Conservation (phyloP, 345 rosid species). For the Lagerstroemia speciosa region DNA sequence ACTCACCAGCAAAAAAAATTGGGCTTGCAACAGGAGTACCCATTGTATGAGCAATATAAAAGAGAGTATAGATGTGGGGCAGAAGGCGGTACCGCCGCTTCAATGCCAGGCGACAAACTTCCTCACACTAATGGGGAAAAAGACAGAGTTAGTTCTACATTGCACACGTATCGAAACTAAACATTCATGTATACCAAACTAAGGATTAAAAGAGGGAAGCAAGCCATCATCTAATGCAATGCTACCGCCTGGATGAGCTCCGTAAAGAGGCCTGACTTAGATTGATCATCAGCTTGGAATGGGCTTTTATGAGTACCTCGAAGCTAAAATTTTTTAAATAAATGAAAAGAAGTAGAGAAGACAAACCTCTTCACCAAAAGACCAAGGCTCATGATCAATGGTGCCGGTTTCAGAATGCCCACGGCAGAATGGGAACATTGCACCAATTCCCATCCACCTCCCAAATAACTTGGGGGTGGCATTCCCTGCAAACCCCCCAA, state of each 20-base stretch:
- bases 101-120: constrained; percentile 81
- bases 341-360: neutral
- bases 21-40: constrained; percentile 82
- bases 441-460: constrained; percentile 91
- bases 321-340: neutral
- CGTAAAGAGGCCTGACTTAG: neutral
- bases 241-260: neutral
- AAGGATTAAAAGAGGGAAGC: neutral
- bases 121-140: constrained; percentile 61
- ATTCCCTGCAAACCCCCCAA: constrained; percentile 90
- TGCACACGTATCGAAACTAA: neutral
- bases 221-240: neutral
- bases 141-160: neutral
- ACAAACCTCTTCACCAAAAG: constrained; percentile 88
- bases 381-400: constrained; percentile 88
- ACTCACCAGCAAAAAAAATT: constrained; percentile 69
- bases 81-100: constrained; percentile 80
- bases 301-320: neutral
- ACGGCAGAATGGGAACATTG: constrained; percentile 91
- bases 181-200: neutral
- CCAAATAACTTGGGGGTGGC: constrained; percentile 83
- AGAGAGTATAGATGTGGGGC: constrained; percentile 78
- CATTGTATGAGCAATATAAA: constrained; percentile 67
- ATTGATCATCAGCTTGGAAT: neutral
- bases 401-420: constrained; percentile 73